phyloP scores from a whole-genome alignment of 2,329 filamentous ascomycete genomes.

The Penicillium corylophilum region DNA sequence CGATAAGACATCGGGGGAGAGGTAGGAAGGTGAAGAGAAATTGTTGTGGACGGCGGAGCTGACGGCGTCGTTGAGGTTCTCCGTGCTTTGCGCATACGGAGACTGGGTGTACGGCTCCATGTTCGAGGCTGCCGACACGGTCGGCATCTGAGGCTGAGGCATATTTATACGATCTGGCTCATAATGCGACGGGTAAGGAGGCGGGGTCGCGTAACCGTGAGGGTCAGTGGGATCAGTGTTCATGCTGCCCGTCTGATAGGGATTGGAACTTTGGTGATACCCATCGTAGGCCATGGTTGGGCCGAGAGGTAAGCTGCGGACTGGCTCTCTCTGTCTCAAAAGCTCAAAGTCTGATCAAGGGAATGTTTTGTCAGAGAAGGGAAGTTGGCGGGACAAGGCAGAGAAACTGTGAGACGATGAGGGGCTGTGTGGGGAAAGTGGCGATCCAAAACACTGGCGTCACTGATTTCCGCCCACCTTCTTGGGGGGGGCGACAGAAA shows the following conservation, averaged over 20 bases:
- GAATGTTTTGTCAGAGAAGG: background rate
- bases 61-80: slow-evolving; percentile 57
- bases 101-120: slow-evolving; percentile 22
- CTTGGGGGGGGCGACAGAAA: background rate
- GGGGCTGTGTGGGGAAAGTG: slow-evolving; percentile 24
- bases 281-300: slow-evolving; percentile 44
- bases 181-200: slow-evolving; percentile 34
- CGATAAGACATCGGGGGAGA: slow-evolving; percentile 61
- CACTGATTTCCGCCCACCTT: slow-evolving; percentile 1
- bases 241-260: slow-evolving; percentile 29
- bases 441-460: slow-evolving; percentile 21
- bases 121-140: slow-evolving; percentile 19
- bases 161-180: slow-evolving; percentile 33
- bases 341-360: background rate
- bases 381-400: slow-evolving; percentile 6
- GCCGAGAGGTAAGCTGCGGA: background rate
- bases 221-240: slow-evolving; percentile 24
- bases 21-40: slow-evolving; percentile 48
- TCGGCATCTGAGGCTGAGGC: slow-evolving; percentile 36
- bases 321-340: background rate
- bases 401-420: slow-evolving; percentile 17
- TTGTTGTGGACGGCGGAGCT: slow-evolving; percentile 54
- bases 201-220: slow-evolving; percentile 25
- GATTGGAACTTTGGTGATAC: slow-evolving; percentile 33
- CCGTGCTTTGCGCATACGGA: slow-evolving; percentile 16